These are phyloP conservation scores for Globisporangium spiculum DNA, from an alignment of 352 stramenopile genomes.

Conservation along the genomic window DNA sequence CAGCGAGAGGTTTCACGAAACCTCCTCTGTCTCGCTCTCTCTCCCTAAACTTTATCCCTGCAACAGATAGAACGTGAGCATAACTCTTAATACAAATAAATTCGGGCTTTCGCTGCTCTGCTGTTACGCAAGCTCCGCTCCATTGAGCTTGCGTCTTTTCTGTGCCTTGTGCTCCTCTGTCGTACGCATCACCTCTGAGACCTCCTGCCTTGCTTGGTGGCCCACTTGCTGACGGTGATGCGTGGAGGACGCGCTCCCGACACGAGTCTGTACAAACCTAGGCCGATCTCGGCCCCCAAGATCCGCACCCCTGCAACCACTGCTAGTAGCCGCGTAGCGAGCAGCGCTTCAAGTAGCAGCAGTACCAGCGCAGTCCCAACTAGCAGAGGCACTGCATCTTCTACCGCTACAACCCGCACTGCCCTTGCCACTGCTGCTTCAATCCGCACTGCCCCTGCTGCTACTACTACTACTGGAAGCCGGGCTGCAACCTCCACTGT, in stretches of 20 bases:
- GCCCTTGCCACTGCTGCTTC: neutral
- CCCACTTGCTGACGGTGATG: slow-evolving; percentile 1
- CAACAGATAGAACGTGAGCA: neutral
- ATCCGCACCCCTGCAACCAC: neutral
- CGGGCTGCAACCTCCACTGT: neutral
- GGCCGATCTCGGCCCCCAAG: slow-evolving; percentile 11
- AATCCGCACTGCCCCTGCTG: no score
- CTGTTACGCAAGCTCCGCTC: neutral
- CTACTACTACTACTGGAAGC: neutral
- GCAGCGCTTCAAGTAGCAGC: neutral
- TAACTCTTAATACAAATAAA: neutral
- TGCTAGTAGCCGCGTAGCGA: neutral
- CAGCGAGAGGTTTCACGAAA: neutral
- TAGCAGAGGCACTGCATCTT: neutral
- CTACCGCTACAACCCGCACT: neutral
- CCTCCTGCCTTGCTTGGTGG: neutral
- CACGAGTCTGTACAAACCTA: slow-evolving; percentile 15
- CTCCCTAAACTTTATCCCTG: neutral
- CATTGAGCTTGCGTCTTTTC: neutral
- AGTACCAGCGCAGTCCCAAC: no score
- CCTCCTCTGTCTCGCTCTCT: neutral
- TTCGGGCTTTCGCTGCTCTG: neutral
- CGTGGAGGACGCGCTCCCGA: neutral
- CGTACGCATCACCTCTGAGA: neutral
- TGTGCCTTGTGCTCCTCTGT: neutral